These are phyloP conservation scores for Claviceps capensis DNA, from an alignment of 2,329 filamentous ascomycete species.

Conservation along the genomic window DNA sequence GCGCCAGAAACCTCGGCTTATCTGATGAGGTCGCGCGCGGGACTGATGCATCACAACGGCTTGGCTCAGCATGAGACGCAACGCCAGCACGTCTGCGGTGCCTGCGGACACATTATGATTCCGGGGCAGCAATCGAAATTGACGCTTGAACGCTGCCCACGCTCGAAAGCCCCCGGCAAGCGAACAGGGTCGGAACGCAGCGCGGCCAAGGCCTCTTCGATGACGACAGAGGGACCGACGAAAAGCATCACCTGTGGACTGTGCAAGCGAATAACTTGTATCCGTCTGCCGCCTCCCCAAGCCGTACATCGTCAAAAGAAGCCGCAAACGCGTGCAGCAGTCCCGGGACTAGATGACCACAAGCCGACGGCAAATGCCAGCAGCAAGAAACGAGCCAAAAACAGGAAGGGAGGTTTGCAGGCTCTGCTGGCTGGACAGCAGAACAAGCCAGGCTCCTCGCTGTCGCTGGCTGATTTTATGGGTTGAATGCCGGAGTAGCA, in stretches of 20 bases:
- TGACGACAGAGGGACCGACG: conserved; percentile 5
- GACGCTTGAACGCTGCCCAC: conserved; percentile 20
- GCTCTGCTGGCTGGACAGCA: conserved; percentile 44
- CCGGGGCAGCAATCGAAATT: conserved; percentile 31
- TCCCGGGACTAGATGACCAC: conserved; percentile 6
- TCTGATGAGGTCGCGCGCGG: conserved; percentile 40
- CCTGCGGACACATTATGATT: conserved; percentile 48
- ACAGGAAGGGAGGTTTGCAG: conserved; percentile 51
- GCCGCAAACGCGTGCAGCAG: conserved; percentile 5
- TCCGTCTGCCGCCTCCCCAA: conserved; percentile 26
- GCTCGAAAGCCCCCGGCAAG: neutral
- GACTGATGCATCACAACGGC: conserved; percentile 33
- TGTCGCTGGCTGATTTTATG: conserved; percentile 45
- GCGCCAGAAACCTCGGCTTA: conserved; percentile 45
- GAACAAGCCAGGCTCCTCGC: conserved; percentile 25
- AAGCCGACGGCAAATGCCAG: conserved; percentile 31
- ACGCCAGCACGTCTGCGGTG: conserved; percentile 40
- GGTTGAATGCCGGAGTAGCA: neutral
- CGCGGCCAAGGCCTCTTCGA: neutral
- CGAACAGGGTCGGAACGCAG: neutral
- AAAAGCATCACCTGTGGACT: conserved; percentile 26
- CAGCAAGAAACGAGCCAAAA: conserved; percentile 53
- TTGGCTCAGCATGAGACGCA: conserved; percentile 32
- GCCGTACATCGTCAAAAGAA: conserved; percentile 13
- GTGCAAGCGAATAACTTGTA: conserved; percentile 30